These are phyloP conservation scores for Cyclotella atomus DNA, from an alignment of 108 stramenopile genomes.

Conservation along the genomic window DNA sequence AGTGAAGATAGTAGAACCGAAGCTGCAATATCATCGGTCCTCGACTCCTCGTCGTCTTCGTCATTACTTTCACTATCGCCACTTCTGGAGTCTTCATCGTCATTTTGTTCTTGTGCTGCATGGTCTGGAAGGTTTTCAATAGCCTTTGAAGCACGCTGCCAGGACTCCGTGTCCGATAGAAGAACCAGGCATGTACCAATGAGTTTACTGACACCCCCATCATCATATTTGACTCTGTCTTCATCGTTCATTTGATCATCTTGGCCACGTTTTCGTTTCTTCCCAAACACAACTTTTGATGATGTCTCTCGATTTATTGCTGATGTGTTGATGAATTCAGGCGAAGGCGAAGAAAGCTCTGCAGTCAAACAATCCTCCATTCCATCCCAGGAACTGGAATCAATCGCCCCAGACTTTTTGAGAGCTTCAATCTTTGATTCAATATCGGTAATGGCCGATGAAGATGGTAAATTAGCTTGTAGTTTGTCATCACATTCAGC, in stretches of 20 bases:
- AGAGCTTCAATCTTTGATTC: conserved; percentile 18
- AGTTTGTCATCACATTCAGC: not conserved
- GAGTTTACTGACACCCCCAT: conserved; percentile 32
- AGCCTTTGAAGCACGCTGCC: conserved; percentile 19
- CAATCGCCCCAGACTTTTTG: conserved; percentile 28
- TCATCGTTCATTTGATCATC: not conserved
- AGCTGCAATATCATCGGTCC: conserved; percentile 28
- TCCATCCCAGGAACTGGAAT: conserved; percentile 37
- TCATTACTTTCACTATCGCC: not conserved
- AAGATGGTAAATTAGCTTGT: conserved; percentile 4
- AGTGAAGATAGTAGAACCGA: conserved; percentile 17
- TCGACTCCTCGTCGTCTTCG: conserved; percentile 21
- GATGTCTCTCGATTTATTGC: not conserved
- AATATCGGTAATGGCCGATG: conserved; percentile 15
- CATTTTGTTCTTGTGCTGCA: conserved; percentile 1
- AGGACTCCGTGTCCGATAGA: conserved; percentile 13
- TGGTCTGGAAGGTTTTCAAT: conserved; percentile 7
- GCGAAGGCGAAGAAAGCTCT: conserved; percentile 18
- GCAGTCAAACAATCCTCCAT: conserved; percentile 21
- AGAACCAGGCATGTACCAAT: conserved; percentile 30
- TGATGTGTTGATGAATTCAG: not conserved
- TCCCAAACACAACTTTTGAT: not conserved
- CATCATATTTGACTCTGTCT: conserved; percentile 19
- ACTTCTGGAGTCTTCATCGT: not conserved
- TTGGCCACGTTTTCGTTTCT: not conserved